These are phyloP conservation scores for Tympanopsis confertula DNA, from an alignment of 2,329 filamentous ascomycete genomes.

Conservation along the genomic window DNA sequence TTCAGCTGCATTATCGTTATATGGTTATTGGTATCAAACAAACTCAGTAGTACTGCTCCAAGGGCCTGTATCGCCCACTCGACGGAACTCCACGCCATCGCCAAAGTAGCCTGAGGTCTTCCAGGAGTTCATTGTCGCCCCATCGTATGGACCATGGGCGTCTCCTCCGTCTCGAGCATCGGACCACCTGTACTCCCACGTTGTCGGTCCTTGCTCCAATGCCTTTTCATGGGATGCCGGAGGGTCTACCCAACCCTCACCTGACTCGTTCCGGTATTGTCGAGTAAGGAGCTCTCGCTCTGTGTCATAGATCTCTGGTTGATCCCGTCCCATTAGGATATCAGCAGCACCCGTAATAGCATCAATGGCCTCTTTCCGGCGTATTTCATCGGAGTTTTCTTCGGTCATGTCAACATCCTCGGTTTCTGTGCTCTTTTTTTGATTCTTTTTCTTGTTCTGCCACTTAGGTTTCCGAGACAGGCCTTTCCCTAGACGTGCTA, in stretches of 20 bases:
- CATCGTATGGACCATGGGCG: conserved; percentile 79
- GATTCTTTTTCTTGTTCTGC: conserved; percentile 30
- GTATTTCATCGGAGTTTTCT: conserved; percentile 37
- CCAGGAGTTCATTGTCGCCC: conserved; percentile 79
- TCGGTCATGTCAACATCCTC: conserved; percentile 4
- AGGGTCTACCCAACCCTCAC: conserved; percentile 44
- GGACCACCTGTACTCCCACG: conserved; percentile 90
- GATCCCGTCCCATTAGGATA: conserved; percentile 46
- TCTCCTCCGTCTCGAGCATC: conserved; percentile 72
- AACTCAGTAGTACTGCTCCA: not conserved
- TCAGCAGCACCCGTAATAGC: conserved; percentile 53
- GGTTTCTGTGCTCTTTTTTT: conserved; percentile 11
- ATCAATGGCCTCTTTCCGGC: conserved; percentile 44
- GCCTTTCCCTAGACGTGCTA: conserved; percentile 29
- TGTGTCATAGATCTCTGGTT: conserved; percentile 52
- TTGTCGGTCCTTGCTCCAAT: conserved; percentile 15
- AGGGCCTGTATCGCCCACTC: conserved; percentile 30
- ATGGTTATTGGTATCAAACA: not conserved
- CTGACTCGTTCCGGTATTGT: conserved; percentile 50
- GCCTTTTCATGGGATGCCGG: conserved; percentile 7
- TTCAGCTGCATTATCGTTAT: no score
- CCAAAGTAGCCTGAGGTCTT: conserved; percentile 85
- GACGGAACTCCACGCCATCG: conserved; percentile 72
- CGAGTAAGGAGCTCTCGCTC: conserved; percentile 51
- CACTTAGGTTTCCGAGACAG: conserved; percentile 23